Base-by-base conservation (phyloP, 2,329 filamentous ascomycete species). In the Aspergillus flavus region DNA sequence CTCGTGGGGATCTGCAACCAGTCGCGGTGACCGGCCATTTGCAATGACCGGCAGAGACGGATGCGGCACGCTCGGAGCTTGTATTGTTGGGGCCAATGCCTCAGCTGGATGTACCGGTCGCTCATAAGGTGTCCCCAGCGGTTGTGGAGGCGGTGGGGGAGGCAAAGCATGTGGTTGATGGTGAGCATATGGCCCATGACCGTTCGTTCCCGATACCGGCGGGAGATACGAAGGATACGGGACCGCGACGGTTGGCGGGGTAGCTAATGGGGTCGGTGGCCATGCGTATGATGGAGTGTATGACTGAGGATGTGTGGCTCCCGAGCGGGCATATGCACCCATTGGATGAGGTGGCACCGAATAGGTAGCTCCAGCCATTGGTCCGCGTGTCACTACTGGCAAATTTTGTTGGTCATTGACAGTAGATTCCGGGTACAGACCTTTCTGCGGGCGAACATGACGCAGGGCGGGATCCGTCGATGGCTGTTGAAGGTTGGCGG, bases 351-450 rank as follows among this genome's bases (percentile, higher is more conserved):
- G 82, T 56, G 83, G 77, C 32, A 84, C 80, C 7, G 83, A 79
- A 73, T 86, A 88, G 12, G 77, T 70, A 19, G 84, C 82, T 11
- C 85, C 86, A 36, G 82, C 79, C 85, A 89, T 88, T 6, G 87
- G 93, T 0, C 90, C 87, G 68, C 93, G 87, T 14, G 93, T 94
- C 45, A 96, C 87, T 3, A 92, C 89, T 14, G 94, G 92, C 16
- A 93, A 89, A 63, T 90, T 90, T 75, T 90, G 90, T 66, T 89
- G 85, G 73, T 97, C 94, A 74, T 93, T 92, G 70, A 97, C 88
- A 53, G 93, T 96, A 1, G 94, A 96, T 78, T 99, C 95, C 0
- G 95, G 95, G 76, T 99, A 99, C 87, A 98, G 93, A 75, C 94
- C 94, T 83, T 97, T 97, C 53, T 90, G 86, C 0, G 94, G 94